phyloP scores from a whole-genome alignment of 1,284 basidiomycete genomes.

The Sporisorium sorghi region DNA sequence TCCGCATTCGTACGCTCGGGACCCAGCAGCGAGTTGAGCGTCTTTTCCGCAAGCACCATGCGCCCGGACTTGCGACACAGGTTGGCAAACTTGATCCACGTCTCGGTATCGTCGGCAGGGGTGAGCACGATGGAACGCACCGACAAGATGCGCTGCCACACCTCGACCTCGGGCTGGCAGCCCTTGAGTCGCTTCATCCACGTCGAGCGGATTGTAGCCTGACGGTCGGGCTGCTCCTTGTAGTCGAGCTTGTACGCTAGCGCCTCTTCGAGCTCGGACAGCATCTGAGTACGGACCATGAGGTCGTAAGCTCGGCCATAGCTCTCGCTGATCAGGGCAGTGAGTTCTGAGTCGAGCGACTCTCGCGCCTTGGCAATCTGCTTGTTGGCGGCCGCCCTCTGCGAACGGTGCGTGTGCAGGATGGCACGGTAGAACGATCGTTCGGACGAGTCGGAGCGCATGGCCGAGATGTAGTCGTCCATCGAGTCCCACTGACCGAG shows the following conservation, averaged over 20 bases:
- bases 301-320: slow-evolving; percentile 94
- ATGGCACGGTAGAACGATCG: slow-evolving; percentile 96
- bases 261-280: slow-evolving; percentile 98
- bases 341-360: slow-evolving; percentile 89
- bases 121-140: slow-evolving; percentile 93
- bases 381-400: slow-evolving; percentile 87
- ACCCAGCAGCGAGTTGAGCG: slow-evolving; percentile 77
- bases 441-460: slow-evolving; percentile 94
- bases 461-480: slow-evolving; percentile 95
- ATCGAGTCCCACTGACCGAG: slow-evolving; percentile 97
- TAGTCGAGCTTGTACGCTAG: slow-evolving; percentile 83
- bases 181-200: slow-evolving; percentile 80
- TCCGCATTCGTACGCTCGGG: slow-evolving; percentile 58
- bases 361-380: slow-evolving; percentile 97
- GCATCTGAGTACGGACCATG: slow-evolving; percentile 97
- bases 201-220: slow-evolving; percentile 66
- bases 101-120: slow-evolving; percentile 92
- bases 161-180: slow-evolving; percentile 97
- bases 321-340: slow-evolving; percentile 91
- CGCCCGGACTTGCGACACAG: slow-evolving; percentile 86
- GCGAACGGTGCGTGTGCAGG: slow-evolving; percentile 93
- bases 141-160: slow-evolving; percentile 98
- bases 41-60: slow-evolving; percentile 93
- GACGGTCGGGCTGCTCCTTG: slow-evolving; percentile 83
- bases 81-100: slow-evolving; percentile 96